A percentile compares a stretch with the other conserved stretches of the same genome.
Evolutionary conservation across 2,329 filamentous ascomycete species (phyloP).

Genomic region (Mycogone perniciosa): DNA sequence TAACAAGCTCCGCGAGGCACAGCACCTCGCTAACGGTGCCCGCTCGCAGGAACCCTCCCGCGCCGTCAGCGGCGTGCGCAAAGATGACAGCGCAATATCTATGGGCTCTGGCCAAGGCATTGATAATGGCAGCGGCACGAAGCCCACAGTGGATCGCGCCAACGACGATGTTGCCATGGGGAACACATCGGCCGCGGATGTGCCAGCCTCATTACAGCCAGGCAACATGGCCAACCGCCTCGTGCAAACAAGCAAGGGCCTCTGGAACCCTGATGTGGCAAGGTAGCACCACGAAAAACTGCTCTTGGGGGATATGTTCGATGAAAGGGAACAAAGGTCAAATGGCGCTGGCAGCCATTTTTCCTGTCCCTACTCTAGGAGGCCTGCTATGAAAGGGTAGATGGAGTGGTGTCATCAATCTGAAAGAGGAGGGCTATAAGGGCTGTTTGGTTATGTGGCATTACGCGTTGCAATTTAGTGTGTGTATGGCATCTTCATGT

Average conservation of each 20-base stretch:
- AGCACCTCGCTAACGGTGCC: slow-evolving; percentile 47
- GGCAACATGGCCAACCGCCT: slow-evolving; percentile 50
- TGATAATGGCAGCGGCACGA: slow-evolving; percentile 9
- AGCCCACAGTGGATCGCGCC: background rate
- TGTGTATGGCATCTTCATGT: too few relatives aligned
- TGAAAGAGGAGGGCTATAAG: too few relatives aligned
- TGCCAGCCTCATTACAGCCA: slow-evolving; percentile 49
- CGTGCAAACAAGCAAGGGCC: slow-evolving; percentile 57
- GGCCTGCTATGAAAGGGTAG: too few relatives aligned
- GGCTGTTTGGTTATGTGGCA: too few relatives aligned
- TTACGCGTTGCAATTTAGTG: too few relatives aligned
- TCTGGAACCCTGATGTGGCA: slow-evolving; percentile 44
- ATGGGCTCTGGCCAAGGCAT: slow-evolving; percentile 28
- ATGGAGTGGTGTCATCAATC: too few relatives aligned
- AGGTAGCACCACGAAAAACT: slow-evolving; percentile 4
- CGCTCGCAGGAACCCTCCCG: slow-evolving; percentile 44
- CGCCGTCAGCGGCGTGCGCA: slow-evolving; percentile 23
- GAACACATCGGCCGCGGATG: slow-evolving; percentile 29
- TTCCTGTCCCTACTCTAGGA: background rate
- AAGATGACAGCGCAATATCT: slow-evolving; percentile 42
- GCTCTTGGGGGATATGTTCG: background rate
- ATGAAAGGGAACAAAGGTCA: background rate
- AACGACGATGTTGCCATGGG: slow-evolving; percentile 43
- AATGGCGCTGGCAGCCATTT: slow-evolving; percentile 11
- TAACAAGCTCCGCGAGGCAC: slow-evolving; percentile 62